phyloP scores from a whole-genome alignment of 2,329 filamentous ascomycete species.

The Celoporthe dispersa region DNA sequence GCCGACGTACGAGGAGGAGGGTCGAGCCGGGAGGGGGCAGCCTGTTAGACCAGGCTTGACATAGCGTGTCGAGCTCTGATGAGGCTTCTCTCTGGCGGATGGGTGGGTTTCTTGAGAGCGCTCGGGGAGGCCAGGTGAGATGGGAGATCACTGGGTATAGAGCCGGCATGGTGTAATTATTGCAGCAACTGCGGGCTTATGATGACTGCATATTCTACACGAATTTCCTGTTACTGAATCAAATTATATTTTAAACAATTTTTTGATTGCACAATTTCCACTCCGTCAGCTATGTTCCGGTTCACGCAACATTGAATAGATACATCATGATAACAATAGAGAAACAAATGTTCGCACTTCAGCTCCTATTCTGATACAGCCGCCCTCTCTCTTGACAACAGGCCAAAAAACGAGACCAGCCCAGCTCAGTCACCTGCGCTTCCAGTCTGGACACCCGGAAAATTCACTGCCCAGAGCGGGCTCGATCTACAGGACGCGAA shows the following conservation, averaged over 20 bases:
- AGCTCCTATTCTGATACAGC: not conserved
- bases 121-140: conserved; percentile 18
- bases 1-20: not conserved
- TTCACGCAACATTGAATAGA: not conserved
- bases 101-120: not conserved
- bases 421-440: not conserved
- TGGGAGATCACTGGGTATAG: conserved; percentile 23
- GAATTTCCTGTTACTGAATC: conserved; percentile 19
- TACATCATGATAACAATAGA: not conserved
- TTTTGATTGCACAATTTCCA: not conserved
- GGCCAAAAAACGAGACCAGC: accelerated
- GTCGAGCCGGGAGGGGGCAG: conserved; percentile 5
- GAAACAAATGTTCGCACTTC: not conserved
- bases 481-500: not conserved
- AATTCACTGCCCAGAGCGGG: too few species aligned
- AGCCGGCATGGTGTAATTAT: conserved; percentile 14
- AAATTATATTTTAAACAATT: conserved; percentile 12
- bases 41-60: not conserved
- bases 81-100: not conserved
- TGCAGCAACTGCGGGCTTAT: conserved; percentile 19
- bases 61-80: not conserved
- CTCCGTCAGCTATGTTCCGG: not conserved
- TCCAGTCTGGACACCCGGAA: not conserved
- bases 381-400: not conserved
- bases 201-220: conserved; percentile 26